Evolutionary conservation across 2,329 filamentous ascomycete species (phyloP).

Genomic region (Ambrosiella xylebori): DNA sequence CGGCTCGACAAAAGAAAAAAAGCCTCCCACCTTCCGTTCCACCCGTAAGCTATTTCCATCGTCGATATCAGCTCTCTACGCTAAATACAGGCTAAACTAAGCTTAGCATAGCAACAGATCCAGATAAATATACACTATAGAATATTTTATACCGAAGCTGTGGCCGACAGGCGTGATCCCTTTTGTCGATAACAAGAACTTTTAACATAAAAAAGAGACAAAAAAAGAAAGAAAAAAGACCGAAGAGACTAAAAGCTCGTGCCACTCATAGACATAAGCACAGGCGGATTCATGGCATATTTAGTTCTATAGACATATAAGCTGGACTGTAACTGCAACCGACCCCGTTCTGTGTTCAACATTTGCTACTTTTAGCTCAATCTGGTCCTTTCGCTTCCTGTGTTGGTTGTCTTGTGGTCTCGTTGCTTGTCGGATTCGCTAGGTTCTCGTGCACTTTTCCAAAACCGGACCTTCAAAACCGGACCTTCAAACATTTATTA

Average conservation of each 20-base stretch:
- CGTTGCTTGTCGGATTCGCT: background rate
- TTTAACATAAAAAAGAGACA: background rate
- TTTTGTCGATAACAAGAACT: background rate
- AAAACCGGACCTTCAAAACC: constrained; percentile 6
- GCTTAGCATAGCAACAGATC: background rate
- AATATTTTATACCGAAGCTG: background rate
- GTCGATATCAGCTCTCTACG: background rate
- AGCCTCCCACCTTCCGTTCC: background rate
- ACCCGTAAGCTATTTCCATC: background rate
- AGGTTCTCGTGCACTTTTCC: constrained; percentile 12
- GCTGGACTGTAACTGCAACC: background rate
- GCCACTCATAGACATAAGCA: background rate
- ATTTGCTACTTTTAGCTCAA: constrained; percentile 7
- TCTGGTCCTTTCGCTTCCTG: background rate
- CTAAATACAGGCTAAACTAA: background rate
- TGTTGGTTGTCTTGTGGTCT: background rate
- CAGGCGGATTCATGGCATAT: background rate
- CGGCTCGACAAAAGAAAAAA: background rate
- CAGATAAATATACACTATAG: background rate
- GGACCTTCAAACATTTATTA: constrained; percentile 1
- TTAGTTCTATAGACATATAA: background rate
- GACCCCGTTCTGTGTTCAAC: background rate
- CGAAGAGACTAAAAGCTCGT: background rate
- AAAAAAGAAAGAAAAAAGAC: background rate
- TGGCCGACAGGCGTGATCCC: background rate